phyloP scores from a whole-genome alignment of 2,329 filamentous ascomycete species.

The Colletotrichum cordylinicola region DNA sequence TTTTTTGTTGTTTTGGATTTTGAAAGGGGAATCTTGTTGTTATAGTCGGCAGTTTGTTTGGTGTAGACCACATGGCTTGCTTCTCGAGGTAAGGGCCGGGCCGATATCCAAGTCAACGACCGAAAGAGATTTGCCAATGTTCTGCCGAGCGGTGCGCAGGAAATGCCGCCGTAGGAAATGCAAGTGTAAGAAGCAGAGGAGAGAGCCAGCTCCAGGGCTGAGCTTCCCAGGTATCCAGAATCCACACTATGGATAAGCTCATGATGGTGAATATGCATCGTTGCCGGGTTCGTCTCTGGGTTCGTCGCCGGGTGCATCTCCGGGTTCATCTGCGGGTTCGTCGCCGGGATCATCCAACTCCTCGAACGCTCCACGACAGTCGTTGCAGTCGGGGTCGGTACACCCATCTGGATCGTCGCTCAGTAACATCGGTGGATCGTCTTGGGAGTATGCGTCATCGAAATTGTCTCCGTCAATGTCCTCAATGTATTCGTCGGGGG shows the following conservation, averaged over 20 bases:
- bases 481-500: conserved; percentile 33
- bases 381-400: background rate
- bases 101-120: background rate
- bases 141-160: background rate
- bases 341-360: conserved; percentile 14
- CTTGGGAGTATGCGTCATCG: conserved; percentile 10
- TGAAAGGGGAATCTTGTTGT: background rate
- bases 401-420: conserved; percentile 20
- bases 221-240: background rate
- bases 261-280: background rate
- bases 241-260: background rate
- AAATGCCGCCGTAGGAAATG: background rate
- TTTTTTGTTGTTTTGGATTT: background rate
- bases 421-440: conserved; percentile 9
- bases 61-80: background rate
- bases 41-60: background rate
- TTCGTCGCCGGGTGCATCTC: background rate
- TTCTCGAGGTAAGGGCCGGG: background rate
- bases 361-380: background rate
- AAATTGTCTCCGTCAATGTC: background rate
- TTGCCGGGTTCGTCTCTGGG: background rate
- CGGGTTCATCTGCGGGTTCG: background rate
- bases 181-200: background rate
- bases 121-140: background rate
- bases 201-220: background rate